These are phyloP conservation scores for Rhodosporidiobolus odoratus DNA, from an alignment of 768 basidiomycete species.

Conservation along the genomic window DNA sequence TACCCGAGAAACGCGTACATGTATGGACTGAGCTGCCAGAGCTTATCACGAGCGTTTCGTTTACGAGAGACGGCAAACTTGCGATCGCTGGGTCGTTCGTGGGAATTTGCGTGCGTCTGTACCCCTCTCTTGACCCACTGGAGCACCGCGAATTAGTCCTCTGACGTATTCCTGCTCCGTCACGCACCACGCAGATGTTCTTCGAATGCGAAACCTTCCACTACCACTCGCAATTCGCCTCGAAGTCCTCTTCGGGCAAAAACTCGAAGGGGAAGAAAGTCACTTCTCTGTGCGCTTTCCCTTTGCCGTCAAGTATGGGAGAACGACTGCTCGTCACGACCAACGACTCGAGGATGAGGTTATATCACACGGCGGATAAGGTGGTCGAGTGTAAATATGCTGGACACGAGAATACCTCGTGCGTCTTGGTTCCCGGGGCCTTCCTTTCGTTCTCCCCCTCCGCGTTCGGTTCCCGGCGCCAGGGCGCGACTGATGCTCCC, in stretches of 20 bases:
- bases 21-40: conserved; percentile 42
- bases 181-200: no score
- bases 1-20: conserved; percentile 40
- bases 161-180: no score
- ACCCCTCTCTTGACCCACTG: background rate
- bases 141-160: background rate
- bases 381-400: conserved; percentile 39
- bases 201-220: conserved; percentile 33
- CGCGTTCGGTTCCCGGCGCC: background rate
- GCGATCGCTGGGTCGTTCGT: conserved; percentile 40
- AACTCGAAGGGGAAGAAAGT: conserved; percentile 43
- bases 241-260: conserved; percentile 39
- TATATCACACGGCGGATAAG: conserved; percentile 39
- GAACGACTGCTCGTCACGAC: conserved; percentile 41
- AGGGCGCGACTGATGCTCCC: background rate
- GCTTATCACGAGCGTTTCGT: conserved; percentile 42
- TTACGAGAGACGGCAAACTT: conserved; percentile 40
- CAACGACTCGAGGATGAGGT: conserved; percentile 42
- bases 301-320: conserved; percentile 14
- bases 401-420: conserved; percentile 42
- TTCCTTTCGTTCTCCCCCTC: conserved; percentile 7
- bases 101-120: conserved; percentile 33
- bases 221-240: conserved; percentile 23
- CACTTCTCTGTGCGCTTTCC: conserved; percentile 37
- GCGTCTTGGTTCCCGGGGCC: conserved; percentile 20